These are phyloP conservation scores for Kluyveromyces siamensis DNA, from an alignment of 805 yeast species.

Conservation along the genomic window DNA sequence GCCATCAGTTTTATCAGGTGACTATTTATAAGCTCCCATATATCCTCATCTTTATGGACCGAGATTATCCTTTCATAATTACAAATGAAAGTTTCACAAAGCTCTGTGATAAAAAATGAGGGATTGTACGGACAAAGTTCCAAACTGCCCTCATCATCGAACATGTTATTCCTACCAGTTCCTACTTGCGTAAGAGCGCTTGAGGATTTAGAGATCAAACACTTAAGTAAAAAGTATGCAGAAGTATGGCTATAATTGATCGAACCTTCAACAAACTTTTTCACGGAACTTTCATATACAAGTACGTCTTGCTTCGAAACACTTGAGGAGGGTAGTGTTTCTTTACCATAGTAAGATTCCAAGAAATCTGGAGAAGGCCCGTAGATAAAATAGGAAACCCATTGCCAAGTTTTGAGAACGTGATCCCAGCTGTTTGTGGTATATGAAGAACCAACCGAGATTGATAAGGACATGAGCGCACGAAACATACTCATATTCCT, in stretches of 20 bases:
- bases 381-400: slow-evolving; percentile 65
- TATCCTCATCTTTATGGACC: slow-evolving; percentile 22
- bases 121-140: slow-evolving; percentile 43
- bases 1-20: slow-evolving; percentile 40
- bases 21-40: slow-evolving; percentile 41
- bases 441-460: slow-evolving; percentile 72
- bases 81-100: slow-evolving; percentile 40
- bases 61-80: background rate
- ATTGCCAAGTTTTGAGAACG: slow-evolving; percentile 57
- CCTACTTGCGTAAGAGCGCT: slow-evolving; percentile 6
- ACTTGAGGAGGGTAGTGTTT: slow-evolving; percentile 34
- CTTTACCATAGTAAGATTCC: slow-evolving; percentile 29
- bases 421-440: slow-evolving; percentile 54
- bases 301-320: slow-evolving; percentile 39
- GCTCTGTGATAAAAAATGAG: slow-evolving; percentile 43
- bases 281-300: slow-evolving; percentile 45
- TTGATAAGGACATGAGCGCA: slow-evolving; percentile 67
- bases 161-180: slow-evolving; percentile 10
- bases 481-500: slow-evolving; percentile 70
- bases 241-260: slow-evolving; percentile 43
- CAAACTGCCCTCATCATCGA: slow-evolving; percentile 14
- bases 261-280: slow-evolving; percentile 58
- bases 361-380: slow-evolving; percentile 43
- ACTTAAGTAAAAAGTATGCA: slow-evolving; percentile 38
- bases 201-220: slow-evolving; percentile 38